Evolutionary conservation across 2,329 filamentous ascomycete species (phyloP).

Genomic region (Daldinia eschscholtzii): DNA sequence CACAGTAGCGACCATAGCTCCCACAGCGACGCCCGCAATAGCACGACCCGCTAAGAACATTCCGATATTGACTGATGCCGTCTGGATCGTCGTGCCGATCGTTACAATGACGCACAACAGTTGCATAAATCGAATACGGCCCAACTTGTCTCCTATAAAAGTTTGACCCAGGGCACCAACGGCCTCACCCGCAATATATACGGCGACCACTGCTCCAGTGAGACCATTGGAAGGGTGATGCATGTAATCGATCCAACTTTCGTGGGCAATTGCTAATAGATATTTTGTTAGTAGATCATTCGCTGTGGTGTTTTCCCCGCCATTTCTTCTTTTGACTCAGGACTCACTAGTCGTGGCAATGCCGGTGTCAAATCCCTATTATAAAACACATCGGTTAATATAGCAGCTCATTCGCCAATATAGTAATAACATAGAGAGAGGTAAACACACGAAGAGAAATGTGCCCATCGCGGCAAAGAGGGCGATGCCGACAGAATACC

Average conservation of each 20-base stretch:
- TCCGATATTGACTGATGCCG: conserved; percentile 65
- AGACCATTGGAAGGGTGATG: conserved; percentile 64
- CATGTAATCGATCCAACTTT: conserved; percentile 72
- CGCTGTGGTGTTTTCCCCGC: background rate
- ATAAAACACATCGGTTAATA: conserved; percentile 15
- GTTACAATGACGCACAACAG: conserved; percentile 67
- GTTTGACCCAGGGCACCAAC: conserved; percentile 67
- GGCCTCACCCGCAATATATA: conserved; percentile 72
- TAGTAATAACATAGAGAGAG: background rate
- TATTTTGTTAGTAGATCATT: conserved; percentile 14
- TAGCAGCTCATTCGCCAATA: background rate
- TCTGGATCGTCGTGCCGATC: conserved; percentile 66
- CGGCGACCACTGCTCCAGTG: conserved; percentile 67
- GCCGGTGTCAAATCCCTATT: conserved; percentile 69
- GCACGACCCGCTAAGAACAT: conserved; percentile 66
- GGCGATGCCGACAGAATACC: conserved; percentile 64
- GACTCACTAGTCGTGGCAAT: conserved; percentile 69
- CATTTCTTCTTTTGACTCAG: background rate
- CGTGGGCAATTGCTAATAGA: conserved; percentile 65
- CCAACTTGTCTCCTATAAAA: conserved; percentile 64
- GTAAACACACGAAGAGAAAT: conserved; percentile 65
- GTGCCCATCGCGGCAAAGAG: conserved; percentile 70
- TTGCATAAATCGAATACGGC: conserved; percentile 67
- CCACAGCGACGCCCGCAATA: conserved; percentile 60
- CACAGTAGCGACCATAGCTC: conserved; percentile 64